Evolutionary conservation across 208 protist genomes (phyloP), one percentile per base, ranked within the genome.

Genomic region (Phytomonas sp.): DNA sequence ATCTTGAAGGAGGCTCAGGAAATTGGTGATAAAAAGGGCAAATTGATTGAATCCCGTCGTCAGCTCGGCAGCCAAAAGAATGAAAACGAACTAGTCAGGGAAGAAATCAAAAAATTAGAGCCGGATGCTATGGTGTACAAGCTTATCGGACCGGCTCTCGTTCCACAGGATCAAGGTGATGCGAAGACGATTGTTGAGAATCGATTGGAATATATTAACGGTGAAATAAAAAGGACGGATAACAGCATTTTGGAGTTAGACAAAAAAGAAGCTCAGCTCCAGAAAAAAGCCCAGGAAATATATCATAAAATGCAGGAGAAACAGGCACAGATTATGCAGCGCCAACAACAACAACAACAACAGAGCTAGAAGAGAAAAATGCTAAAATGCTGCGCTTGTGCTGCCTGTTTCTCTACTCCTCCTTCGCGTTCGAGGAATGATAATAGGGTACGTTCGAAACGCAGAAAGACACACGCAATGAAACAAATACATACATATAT

Each of bases 61-160:
- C 92, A 96, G 63, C 85, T 98, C 64, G 89, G 88, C 40, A 89
- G 88, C 0, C 96, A 98, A 70, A 93, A 97, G 73, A 92, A 94
- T 67, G 96, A 98, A 68, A 98, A 98, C 75, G 92, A 98, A 64
- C 82, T 98, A 63, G 96, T 98, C 33, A 77, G 84, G 43, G 89
- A 97, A 70, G 95, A 98, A 74, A 83, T 98, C 40, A 92, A 95
- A 64, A 83, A 88, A 28, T 72, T 98, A 61, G 94, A 98, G 64
- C 79, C 79, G 0, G 93, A 96, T 40, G 93, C 90, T 1, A 84
- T 76, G 33, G 93, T 98, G 33, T 98, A 97, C 76, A 98, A 98
- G 75, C 86, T 98, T 17, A 97, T 97, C 65, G 96, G 96, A 15
- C 95, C 96, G 34, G 96, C 90, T 28, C 87, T 98, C 53, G 88